Base-by-base conservation (phyloP, 495 filamentous ascomycete genomes). In the Aspergillus indologenus region DNA sequence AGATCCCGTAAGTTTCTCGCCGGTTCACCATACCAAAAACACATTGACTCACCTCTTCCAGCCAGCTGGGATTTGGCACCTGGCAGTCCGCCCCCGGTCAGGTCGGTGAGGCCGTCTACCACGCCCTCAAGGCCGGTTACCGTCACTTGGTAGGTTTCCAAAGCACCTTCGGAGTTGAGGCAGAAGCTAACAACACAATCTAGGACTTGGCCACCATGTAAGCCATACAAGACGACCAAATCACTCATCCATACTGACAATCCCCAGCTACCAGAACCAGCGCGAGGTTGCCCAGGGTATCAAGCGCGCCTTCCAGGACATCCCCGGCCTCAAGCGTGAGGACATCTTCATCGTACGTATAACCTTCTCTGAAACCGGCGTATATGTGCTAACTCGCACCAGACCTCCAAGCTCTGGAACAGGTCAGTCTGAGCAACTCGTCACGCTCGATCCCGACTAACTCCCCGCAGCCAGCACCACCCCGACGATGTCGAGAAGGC, bases 1-100 rank as follows among this genome's bases (percentile, higher is more conserved):
- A 70, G 62, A 75, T 79, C 68, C 75, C 76, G 76, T 79, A 71
- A 26, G 76, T 69, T 26, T 11, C 24, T 43, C 46, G 49, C 45
- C 34, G 29, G 51, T 22, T 58, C 40, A 1, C 5, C 17, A 11
- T 46, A 21, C 3, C 20, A 45, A 6, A 19, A 17, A 8, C 5
- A 18, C 40, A 11, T 26, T 52, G 50, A 48, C 60, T 64, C 48
- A 61, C 40, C 0, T 29, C 23, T 17, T 12, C 18, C 53, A 79
- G 76, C 60, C 71, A 72, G 58, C 62, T 83, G 66, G 81, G 81
- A 57, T 76, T 83, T 52, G 81, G 81, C 55, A 84, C 81, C 60
- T 84, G 81, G 81, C 79, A 81, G 58, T 77, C 79, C 26, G 74
- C 72, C 55, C 80, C 75, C 48, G 78, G 79, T 50, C 72, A 83